Evolutionary conservation across 192 early-diverging fungal genomes (phyloP), one percentile per base, ranked within the genome.

Genomic region (Obelidium mucronatum): DNA sequence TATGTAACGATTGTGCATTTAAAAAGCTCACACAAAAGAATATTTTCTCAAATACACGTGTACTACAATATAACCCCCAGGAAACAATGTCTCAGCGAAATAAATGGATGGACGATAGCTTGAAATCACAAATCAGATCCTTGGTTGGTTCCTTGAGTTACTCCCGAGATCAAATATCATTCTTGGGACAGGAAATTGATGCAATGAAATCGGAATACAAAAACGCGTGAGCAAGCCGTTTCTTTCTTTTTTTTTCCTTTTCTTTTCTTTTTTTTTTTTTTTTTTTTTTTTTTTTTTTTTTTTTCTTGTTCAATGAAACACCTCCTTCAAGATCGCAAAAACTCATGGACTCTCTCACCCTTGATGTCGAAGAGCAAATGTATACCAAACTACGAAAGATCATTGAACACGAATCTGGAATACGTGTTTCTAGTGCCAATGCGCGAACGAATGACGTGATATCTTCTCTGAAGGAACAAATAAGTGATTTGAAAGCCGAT

Each of bases 31-130:
- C n/a, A n/a, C n/a, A n/a, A n/a, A n/a, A n/a, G n/a, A n/a, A n/a
- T n/a, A n/a, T n/a, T n/a, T n/a, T n/a, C n/a, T n/a, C n/a, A n/a
- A n/a, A 52, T n/a, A 52, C n/a, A 52, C 51, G n/a, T 15, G 13
- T 52, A 15, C n/a, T 52, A 15, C 51, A 52, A 59, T 59, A 59
- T 59, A 19, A 0, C 44, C 24, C 17, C 17, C 35, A 72, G 70
- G 70, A 72, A 59, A 30, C 24, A 8, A 35, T 59, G 54, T 59
- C 26, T 17, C 13, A 35, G 37, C 52, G 70, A 33, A 35, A 59
- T 36, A 37, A 22, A 1, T 77, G 76, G 76, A 58, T 77, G 76
- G 76, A 77, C 33, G 67, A 77, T n/a, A 55, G 76, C 48, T 53
- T 69, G 22, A 55, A 36, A 42, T n/a, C 54, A 22, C 76, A 77